A percentile compares a stretch with the other conserved stretches of the same genome.
These are phyloP conservation scores for Colletotrichum filicis DNA, from an alignment of 2,329 filamentous ascomycete genomes.

Conservation along the genomic window DNA sequence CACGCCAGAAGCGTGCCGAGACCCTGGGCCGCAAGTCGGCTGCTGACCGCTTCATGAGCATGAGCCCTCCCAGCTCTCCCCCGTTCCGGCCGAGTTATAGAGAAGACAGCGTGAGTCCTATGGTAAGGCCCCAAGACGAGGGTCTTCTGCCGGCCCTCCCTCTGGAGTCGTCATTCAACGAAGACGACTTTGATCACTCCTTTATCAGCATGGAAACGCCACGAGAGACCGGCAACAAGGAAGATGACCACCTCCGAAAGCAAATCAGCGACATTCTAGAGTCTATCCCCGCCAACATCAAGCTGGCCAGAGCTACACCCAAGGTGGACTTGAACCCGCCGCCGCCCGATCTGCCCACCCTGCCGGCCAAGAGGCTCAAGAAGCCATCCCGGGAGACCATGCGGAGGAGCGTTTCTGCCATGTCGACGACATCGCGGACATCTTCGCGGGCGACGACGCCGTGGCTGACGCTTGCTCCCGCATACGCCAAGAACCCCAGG, in stretches of 20 bases:
- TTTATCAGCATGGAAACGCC: conserved; percentile 47
- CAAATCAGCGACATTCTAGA: conserved; percentile 84
- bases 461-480: conserved; percentile 77
- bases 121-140: conserved; percentile 30
- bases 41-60: conserved; percentile 45
- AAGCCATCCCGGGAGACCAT: conserved; percentile 55
- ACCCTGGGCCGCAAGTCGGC: conserved; percentile 5
- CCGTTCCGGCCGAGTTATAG: conserved; percentile 40
- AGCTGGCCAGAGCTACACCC: conserved; percentile 66
- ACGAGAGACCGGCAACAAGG: conserved; percentile 49
- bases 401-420: conserved; percentile 60
- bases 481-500: conserved; percentile 58
- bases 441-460: conserved; percentile 69
- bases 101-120: conserved; percentile 27
- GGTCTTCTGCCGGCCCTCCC: conserved; percentile 50
- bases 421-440: conserved; percentile 50
- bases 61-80: conserved; percentile 62
- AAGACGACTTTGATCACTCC: conserved; percentile 60
- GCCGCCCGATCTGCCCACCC: conserved; percentile 66
- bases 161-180: conserved; percentile 55
- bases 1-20: conserved; percentile 40
- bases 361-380: conserved; percentile 61
- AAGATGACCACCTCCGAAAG: conserved; percentile 78
- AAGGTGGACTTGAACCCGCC: conserved; percentile 67
- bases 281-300: conserved; percentile 83